Base-by-base conservation (phyloP, 352 stramenopile genomes). In the Pythium chondricola region DNA sequence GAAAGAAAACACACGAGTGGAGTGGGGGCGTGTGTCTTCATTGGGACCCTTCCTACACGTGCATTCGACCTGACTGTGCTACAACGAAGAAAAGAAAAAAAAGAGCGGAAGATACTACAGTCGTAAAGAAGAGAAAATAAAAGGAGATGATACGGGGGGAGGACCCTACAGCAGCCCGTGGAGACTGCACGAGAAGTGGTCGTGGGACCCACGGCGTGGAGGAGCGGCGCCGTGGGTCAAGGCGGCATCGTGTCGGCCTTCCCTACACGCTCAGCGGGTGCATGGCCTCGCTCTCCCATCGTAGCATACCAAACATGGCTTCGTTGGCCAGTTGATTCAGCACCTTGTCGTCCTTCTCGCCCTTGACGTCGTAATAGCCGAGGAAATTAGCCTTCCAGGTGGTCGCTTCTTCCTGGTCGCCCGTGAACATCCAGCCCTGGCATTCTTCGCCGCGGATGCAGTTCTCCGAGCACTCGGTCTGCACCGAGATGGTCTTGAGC, bases 261-360 rank as follows among this genome's bases (percentile, higher is more conserved):
- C 13, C 26, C 17, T 84, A 88, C 29, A 88, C 74, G 46, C 74
- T 90, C 2, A 90, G 61, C 22, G 79, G 79, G 45, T 88, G 74
- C 75, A 88, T 86, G 5, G 81, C 78, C 51, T 92, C 78, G 43
- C 81, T 92, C 58, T 92, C 81, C 81, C 78, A 92, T 61, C 81
- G 70, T 43, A 92, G 62, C 71, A 89, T 87, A 24, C 75, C 76
- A 52, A 92, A 92, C 78, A 89, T 92, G 50, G 78, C 73, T 52
- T 92, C 81, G 44, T 90, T 92, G 25, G 74, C 75, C 21, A 88
- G 54, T 52, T 92, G 80, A 56, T 88, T 89, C 27, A 88, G 55
- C 47, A 91, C 70, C 66, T 87, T 88, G 65, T 88, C 80, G 48
- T 88, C 73, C 60, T 85, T 85, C 48, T 91, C 74, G 25, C 79